These are phyloP conservation scores for Colletotrichum viniferum DNA, from an alignment of 2,329 filamentous ascomycete species.

Conservation along the genomic window DNA sequence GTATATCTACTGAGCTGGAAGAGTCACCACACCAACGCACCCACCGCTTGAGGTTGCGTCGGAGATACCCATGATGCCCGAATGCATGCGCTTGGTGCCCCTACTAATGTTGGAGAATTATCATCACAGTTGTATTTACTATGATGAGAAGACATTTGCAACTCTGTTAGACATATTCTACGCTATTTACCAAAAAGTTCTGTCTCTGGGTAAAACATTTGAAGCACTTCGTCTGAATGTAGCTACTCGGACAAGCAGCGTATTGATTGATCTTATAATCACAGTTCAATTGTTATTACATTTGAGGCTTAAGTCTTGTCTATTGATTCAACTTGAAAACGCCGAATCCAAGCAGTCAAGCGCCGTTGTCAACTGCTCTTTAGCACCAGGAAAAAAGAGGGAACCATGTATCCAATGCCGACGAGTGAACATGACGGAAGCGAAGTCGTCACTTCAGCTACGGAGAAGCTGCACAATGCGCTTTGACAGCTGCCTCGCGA, in stretches of 20 bases:
- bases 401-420: not conserved
- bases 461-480: not conserved
- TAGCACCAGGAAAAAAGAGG: not conserved
- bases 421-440: not conserved
- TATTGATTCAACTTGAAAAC: not conserved
- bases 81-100: not conserved
- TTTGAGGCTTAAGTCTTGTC: not conserved
- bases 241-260: not conserved
- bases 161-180: not conserved
- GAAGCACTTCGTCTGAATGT: not conserved
- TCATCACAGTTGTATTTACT: not conserved
- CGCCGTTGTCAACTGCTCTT: not conserved
- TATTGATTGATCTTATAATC: not conserved
- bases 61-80: not conserved
- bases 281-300: not conserved
- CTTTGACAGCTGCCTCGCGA: not conserved
- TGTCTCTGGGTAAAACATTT: not conserved
- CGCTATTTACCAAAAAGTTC: not conserved
- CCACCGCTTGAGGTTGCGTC: not conserved
- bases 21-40: not conserved
- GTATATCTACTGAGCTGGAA: slow-evolving; percentile 30
- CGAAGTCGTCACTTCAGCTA: not conserved
- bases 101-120: not conserved
- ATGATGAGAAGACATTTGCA: not conserved
- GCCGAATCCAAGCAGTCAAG: not conserved